These are phyloP conservation scores for Erysiphe neolycopersici DNA, from an alignment of 2,329 filamentous ascomycete genomes.

Conservation along the genomic window DNA sequence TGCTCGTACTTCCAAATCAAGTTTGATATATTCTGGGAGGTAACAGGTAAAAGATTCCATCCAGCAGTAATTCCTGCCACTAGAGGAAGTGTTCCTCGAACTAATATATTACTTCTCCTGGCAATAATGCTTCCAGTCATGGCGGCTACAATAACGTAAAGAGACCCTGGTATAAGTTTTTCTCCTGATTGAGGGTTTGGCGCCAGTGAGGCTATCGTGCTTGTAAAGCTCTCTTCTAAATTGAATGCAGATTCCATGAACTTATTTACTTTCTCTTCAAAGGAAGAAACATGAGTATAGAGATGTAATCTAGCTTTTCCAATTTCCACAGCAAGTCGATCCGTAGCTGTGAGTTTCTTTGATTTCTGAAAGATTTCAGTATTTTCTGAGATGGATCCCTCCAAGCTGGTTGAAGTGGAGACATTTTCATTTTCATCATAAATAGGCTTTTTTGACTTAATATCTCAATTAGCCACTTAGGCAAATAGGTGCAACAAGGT, in stretches of 20 bases:
- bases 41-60: constrained; percentile 65
- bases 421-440: constrained; percentile 41
- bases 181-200: constrained; percentile 68
- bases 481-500: neutral
- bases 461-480: neutral
- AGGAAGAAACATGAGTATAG: constrained; percentile 43
- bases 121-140: constrained; percentile 89
- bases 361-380: constrained; percentile 7
- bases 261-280: constrained; percentile 63
- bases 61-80: constrained; percentile 60
- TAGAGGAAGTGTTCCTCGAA: constrained; percentile 52
- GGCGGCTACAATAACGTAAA: constrained; percentile 80
- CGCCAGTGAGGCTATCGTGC: constrained; percentile 67
- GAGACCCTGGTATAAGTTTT: constrained; percentile 61
- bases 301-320: constrained; percentile 55
- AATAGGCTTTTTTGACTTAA: constrained; percentile 39
- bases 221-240: constrained; percentile 73
- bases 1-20: constrained; percentile 85
- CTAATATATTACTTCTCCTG: constrained; percentile 60
- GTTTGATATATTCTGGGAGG: constrained; percentile 67
- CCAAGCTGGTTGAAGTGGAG: neutral
- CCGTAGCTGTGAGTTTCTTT: constrained; percentile 49
- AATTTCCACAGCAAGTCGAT: constrained; percentile 65
- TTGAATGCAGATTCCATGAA: constrained; percentile 56
- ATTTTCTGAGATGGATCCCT: neutral